These are phyloP conservation scores for Handroanthus guayacan DNA, from an alignment of 257 asterid genomes.

Conservation along the genomic window DNA sequence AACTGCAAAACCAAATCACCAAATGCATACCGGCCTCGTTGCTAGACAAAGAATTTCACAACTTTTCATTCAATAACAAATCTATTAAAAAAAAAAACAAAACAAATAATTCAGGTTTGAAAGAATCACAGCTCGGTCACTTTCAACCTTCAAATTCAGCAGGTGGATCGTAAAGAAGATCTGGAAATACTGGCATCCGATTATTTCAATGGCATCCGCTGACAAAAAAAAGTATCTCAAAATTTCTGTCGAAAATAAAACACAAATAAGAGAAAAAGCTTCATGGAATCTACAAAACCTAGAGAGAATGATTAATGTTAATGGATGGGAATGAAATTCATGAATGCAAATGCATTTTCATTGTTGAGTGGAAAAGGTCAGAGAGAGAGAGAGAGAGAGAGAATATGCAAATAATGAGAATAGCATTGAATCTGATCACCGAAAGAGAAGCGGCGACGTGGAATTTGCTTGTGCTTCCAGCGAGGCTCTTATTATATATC, in stretches of 20 bases:
- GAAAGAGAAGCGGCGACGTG: constrained; percentile 47
- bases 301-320: background rate
- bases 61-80: background rate
- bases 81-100: background rate
- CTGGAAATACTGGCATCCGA: constrained; percentile 37
- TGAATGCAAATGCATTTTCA: constrained; percentile 9
- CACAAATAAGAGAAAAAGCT: background rate
- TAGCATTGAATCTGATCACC: constrained; percentile 29
- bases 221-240: background rate
- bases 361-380: constrained; percentile 24
- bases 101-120: background rate
- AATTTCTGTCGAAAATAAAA: background rate
- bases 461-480: constrained; percentile 21
- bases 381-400: constrained; percentile 22
- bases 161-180: constrained; percentile 44
- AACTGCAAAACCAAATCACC: constrained; percentile 34
- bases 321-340: background rate
- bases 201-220: constrained; percentile 36
- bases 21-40: constrained; percentile 42
- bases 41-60: background rate
- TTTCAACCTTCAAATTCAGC: constrained; percentile 25
- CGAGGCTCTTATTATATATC: no score
- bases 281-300: constrained; percentile 39
- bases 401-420: constrained; percentile 7
- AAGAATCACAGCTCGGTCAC: constrained; percentile 18